Base-by-base conservation (phyloP, 179 eudicot species). In the Gypsophila paniculata region DNA sequence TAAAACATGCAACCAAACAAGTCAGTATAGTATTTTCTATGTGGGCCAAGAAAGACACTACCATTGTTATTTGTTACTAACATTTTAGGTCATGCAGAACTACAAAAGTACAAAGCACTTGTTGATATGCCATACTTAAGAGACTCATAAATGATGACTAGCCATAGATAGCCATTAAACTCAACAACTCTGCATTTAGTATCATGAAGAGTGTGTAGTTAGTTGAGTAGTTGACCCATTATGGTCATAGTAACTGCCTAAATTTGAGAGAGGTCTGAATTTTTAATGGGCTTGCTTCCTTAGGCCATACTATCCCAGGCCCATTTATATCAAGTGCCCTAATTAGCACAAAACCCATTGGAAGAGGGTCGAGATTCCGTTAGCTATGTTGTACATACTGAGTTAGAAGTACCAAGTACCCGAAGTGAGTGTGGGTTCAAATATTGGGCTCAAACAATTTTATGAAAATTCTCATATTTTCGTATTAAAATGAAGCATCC, bases 141-240 rank as follows among this genome's bases (percentile, higher is more conserved):
- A 6, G 69, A 65, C 53, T 18, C 23, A 3, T 19, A 39, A 14
- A 49, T 68, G 22, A 10, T 26, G 71, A 68, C 59, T 25, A 48
- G 5, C 32, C 52, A 25, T 44, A 3, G 44, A 46, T 18, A 12
- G 38, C 1, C 38, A 66, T 66, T 64, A 22, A 46, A 53, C 29
- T 49, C 71, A 68, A 68, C 59, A 26, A 51, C 71, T 8, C 48
- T 29, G 26, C 72, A 69, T 69, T 69, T 52, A 52, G 61, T 69
- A 48, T 23, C 59, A 48, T 49, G 10, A 49, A 68, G 39, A 29
- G 15, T 58, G 21, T 49, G 59, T 51, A 68, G 38, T 68, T 51
- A 68, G 38, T 68, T 69, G 61, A 69, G 72, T 34, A 13, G 61
- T 69, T 69, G 61, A 53, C 61, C 61, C 59, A 48, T 26, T 6